These are phyloP conservation scores for Allomyces javanicus DNA, from an alignment of 192 early-diverging fungal species.

Conservation along the genomic window DNA sequence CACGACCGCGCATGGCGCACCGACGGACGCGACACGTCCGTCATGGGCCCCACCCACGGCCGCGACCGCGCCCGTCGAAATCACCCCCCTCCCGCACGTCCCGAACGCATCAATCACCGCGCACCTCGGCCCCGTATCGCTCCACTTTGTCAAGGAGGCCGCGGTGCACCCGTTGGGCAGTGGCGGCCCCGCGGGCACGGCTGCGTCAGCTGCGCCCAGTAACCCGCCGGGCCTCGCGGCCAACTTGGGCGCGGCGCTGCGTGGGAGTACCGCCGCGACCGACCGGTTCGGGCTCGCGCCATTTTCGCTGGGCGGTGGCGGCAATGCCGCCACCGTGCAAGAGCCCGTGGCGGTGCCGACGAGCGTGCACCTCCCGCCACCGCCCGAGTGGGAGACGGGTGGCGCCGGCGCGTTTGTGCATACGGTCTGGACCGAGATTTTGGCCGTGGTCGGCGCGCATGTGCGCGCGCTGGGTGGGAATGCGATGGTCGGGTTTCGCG, in stretches of 20 bases:
- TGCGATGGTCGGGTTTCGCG: slow-evolving; percentile 38
- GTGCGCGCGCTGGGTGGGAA: slow-evolving; percentile 49
- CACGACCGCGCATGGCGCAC: not conserved
- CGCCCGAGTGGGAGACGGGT: slow-evolving; percentile 18
- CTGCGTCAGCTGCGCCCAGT: slow-evolving; percentile 9
- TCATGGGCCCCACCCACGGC: slow-evolving; percentile 9
- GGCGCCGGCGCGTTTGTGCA: slow-evolving; percentile 59
- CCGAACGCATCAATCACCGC: slow-evolving; percentile 26
- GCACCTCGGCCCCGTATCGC: slow-evolving; percentile 46
- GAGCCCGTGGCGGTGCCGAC: not conserved
- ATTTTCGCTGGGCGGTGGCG: not conserved
- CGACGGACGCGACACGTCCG: not conserved
- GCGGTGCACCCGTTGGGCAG: no score
- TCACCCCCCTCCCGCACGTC: slow-evolving; percentile 45
- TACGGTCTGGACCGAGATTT: slow-evolving; percentile 40
- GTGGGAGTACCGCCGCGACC: slow-evolving; percentile 3
- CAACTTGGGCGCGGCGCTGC: not conserved
- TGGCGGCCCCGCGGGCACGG: slow-evolving; percentile 9
- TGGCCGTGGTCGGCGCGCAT: slow-evolving; percentile 45
- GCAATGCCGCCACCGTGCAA: not conserved
- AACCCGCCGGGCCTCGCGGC: not conserved
- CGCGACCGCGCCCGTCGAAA: slow-evolving; percentile 26
- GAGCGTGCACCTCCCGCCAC: not conserved
- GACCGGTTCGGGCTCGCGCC: slow-evolving; percentile 7
- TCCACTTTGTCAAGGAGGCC: slow-evolving; percentile 68